Base-by-base conservation (phyloP, 2,329 filamentous ascomycete species). In the Aspergillus aculeatus region DNA sequence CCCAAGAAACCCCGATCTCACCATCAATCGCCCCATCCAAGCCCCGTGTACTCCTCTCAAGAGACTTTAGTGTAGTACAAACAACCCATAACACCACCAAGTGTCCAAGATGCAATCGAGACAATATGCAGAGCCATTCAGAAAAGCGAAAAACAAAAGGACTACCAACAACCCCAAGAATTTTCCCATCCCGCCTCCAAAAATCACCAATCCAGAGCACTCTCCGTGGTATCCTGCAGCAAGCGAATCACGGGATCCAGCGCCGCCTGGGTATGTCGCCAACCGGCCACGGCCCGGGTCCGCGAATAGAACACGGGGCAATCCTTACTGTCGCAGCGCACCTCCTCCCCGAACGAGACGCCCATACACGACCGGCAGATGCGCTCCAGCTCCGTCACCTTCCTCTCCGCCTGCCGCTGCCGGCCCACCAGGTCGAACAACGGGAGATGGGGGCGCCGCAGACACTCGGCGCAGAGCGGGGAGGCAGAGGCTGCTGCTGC, bases 241-340 rank as follows among this genome's bases (percentile, higher is more conserved):
- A 73, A 47, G 21, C 71, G 69, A 35, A 77, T 63, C 1, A 78
- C 71, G 47, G 78, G 77, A 24, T 65, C 69, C 57, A 80, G 60
- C 16, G 71, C 65, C 11, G 73, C 72, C 64, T 66, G 71, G 3
- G 71, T 73, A 66, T 76, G 74, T 23, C 67, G 72, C 69, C 75
- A 73, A 64, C 72, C 66, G 21, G 76, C 70, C 51, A 66, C 62
- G 59, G 76, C 71, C 59, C 77, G 72, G 4, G 72, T 77, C 44
- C 78, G 67, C 4, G 76, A 74, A 76, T 96, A 98, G 67, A 96
- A 98, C 0, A 96, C 91, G 0, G 93, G 90, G 71, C 95, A 99
- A 76, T 96, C 94, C 73, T 90, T 86, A 73, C 90, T 96, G 71
- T 96, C 92, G 71, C 95, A 99, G 47, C 77, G 82, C n/a, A 97